A percentile compares a stretch with the other conserved stretches of the same genome.
Conservation (phyloP, 192 early-diverging fungal genomes). For the Dissophora globulifera region DNA sequence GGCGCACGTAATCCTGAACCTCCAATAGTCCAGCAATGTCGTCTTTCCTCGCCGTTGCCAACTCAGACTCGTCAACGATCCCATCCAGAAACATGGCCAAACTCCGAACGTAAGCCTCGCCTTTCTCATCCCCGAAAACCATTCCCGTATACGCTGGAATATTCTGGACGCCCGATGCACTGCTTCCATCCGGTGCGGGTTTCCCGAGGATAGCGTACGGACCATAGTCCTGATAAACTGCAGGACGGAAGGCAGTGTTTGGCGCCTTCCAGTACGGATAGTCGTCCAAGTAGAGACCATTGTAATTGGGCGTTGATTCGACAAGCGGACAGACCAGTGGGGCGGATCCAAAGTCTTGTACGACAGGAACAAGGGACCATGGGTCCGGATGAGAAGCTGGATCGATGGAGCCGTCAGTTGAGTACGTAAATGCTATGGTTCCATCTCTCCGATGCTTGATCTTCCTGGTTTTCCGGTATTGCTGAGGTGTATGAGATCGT, state of each 20-base stretch:
- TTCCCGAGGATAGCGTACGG: slow-evolving; percentile 41
- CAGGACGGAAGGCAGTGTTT: slow-evolving; percentile 10
- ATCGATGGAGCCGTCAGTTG: slow-evolving; percentile 50
- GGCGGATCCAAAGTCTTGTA: slow-evolving; percentile 26
- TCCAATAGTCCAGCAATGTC: slow-evolving; percentile 29
- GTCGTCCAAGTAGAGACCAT: slow-evolving; percentile 37
- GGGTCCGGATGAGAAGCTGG: slow-evolving; percentile 50
- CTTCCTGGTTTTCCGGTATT: slow-evolving; percentile 50
- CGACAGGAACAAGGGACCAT: slow-evolving; percentile 43
- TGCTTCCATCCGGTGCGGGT: slow-evolving; percentile 6
- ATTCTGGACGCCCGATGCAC: slow-evolving; percentile 26
- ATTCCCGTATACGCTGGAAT: slow-evolving; percentile 58
- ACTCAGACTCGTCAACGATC: slow-evolving; percentile 15
- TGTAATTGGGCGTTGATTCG: slow-evolving; percentile 9
- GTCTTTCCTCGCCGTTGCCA: slow-evolving; percentile 14
- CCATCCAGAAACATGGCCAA: slow-evolving; percentile 61
- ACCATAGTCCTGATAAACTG: slow-evolving; percentile 45
- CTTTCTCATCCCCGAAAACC: slow-evolving; percentile 68
- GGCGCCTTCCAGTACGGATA: slow-evolving; percentile 36
- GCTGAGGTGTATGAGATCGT: slow-evolving; percentile 37
- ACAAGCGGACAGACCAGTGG: slow-evolving; percentile 19
- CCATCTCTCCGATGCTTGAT: slow-evolving; percentile 47
- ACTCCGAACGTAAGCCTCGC: slow-evolving; percentile 69
- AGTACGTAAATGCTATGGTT: slow-evolving; percentile 43
- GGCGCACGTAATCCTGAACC: slow-evolving; percentile 47